A percentile compares a stretch with the other conserved stretches of the same genome.
phyloP scores from a whole-genome alignment of 1,139 yeast genomes.

The Yamadazyma spencermartinsiae region DNA sequence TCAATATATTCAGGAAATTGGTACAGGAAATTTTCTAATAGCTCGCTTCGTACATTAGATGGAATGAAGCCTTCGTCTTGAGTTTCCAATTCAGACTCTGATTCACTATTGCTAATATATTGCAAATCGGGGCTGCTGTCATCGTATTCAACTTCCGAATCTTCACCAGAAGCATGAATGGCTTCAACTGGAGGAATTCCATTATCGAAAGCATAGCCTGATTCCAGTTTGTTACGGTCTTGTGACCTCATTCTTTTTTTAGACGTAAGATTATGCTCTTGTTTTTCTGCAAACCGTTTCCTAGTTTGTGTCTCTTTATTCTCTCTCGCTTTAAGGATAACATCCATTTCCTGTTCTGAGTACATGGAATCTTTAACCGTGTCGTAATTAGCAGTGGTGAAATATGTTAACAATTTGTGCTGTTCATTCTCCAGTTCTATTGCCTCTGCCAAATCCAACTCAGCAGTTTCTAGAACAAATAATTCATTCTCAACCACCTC shows the following conservation, averaged over 20 bases:
- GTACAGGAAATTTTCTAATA: not conserved
- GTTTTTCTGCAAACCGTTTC: not conserved
- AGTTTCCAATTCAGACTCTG: not conserved
- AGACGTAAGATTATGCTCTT: too few species aligned
- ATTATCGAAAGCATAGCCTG: too few species aligned
- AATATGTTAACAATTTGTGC: conserved; percentile 19
- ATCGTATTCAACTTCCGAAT: not conserved
- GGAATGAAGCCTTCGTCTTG: not conserved
- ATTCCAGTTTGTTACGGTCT: too few species aligned
- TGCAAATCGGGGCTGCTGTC: not conserved
- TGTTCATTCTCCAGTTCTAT: conserved; percentile 23
- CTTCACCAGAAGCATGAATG: not conserved
- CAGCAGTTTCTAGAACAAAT: conserved; percentile 9
- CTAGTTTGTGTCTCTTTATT: not conserved
- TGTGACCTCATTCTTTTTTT: too few species aligned
- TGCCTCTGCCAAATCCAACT: conserved; percentile 21
- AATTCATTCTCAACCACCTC: conserved; percentile 8
- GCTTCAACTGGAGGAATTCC: too few species aligned
- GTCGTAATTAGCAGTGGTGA: conserved; percentile 13
- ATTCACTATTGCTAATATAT: not conserved
- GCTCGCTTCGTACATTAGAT: not conserved
- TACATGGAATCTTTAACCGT: conserved; percentile 13
- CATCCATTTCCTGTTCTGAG: conserved; percentile 13
- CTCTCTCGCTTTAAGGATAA: not conserved
- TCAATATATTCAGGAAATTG: not conserved